Conservation (phyloP, 768 basidiomycete species). For the Xerocomus spinulosus region DNA sequence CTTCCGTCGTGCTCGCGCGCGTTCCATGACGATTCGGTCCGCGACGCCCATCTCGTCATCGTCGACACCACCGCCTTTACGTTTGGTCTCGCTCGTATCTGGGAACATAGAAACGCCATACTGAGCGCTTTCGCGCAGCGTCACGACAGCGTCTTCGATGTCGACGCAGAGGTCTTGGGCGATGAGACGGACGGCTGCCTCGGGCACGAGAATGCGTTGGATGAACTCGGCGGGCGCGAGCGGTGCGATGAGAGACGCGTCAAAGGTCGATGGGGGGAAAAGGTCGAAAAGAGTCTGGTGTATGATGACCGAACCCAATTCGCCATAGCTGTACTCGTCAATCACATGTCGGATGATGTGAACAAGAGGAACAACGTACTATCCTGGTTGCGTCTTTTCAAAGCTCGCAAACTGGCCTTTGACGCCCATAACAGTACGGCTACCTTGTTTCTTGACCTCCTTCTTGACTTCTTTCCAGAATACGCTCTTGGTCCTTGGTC, state of each 20-base stretch:
- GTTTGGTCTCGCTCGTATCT: slow-evolving; percentile 30
- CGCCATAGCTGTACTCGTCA: slow-evolving; percentile 63
- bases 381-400: slow-evolving; percentile 82
- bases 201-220: slow-evolving; percentile 84
- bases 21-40: slow-evolving; percentile 42
- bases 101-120: slow-evolving; percentile 89
- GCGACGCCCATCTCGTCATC: slow-evolving; percentile 31
- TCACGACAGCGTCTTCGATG: slow-evolving; percentile 46
- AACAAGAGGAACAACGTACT: slow-evolving; percentile 51
- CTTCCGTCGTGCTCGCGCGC: slow-evolving; percentile 38
- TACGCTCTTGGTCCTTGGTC: slow-evolving; percentile 40
- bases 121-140: slow-evolving; percentile 69
- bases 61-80: slow-evolving; percentile 35
- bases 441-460: slow-evolving; percentile 61
- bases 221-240: slow-evolving; percentile 74
- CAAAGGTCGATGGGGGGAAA: slow-evolving; percentile 60
- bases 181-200: slow-evolving; percentile 78
- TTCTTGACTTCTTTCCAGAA: slow-evolving; percentile 69
- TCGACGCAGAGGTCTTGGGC: slow-evolving; percentile 60
- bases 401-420: slow-evolving; percentile 76
- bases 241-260: slow-evolving; percentile 52
- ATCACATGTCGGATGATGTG: not conserved
- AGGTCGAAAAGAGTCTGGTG: slow-evolving; percentile 70
- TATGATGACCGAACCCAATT: slow-evolving; percentile 77
- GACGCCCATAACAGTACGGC: slow-evolving; percentile 60